Conservation (phyloP, 352 stramenopile genomes). For the Elongisporangium anandrum region DNA sequence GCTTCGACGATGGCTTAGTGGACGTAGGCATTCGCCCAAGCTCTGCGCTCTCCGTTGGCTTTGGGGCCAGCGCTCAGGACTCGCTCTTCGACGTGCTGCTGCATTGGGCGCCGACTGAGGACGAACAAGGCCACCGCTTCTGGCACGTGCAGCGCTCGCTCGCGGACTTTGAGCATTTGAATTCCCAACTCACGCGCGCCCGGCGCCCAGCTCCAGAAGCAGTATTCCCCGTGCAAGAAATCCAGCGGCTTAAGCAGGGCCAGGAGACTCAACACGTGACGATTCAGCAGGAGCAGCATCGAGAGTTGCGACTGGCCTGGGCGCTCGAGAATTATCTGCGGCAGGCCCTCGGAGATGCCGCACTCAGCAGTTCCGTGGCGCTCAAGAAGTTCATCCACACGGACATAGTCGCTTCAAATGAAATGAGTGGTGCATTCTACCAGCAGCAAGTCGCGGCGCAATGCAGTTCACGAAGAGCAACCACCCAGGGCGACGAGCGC, state of each 20-base stretch:
- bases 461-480: neutral
- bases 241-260: constrained; percentile 9
- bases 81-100: constrained; percentile 15
- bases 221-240: constrained; percentile 4
- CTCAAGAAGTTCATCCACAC: constrained; percentile 24
- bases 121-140: constrained; percentile 6
- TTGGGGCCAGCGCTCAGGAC: constrained; percentile 1
- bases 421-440: constrained; percentile 12
- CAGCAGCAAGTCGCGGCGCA: constrained; percentile 13
- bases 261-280: neutral
- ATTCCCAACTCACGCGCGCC: constrained; percentile 10
- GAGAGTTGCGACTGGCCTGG: constrained; percentile 14
- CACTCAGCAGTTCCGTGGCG: constrained; percentile 4
- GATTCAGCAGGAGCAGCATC: constrained; percentile 4
- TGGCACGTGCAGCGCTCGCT: constrained; percentile 20
- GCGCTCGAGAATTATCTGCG: constrained; percentile 19
- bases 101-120: constrained; percentile 1
- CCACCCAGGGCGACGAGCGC: constrained; percentile 6
- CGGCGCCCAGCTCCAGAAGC: too few relatives aligned
- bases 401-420: constrained; percentile 14
- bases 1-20: neutral
- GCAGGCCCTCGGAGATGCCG: constrained; percentile 9
- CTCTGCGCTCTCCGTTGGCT: neutral
- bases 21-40: neutral
- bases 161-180: constrained; percentile 23